These are phyloP conservation scores for Cystoisospora suis DNA, from an alignment of 169 alveolate species.

Conservation along the genomic window DNA sequence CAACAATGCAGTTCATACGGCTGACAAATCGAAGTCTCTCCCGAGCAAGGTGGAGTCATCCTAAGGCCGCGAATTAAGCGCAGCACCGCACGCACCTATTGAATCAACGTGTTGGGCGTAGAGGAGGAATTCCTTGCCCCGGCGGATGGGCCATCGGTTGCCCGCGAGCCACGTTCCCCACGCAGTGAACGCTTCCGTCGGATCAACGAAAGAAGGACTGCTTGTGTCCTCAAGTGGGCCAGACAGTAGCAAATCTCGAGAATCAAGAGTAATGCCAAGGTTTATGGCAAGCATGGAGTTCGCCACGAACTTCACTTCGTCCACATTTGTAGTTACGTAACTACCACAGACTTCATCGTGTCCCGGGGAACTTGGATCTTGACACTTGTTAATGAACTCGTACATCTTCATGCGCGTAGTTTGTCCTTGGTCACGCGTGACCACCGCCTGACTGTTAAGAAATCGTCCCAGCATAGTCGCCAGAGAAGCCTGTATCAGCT, in stretches of 20 bases:
- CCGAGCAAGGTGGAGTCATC: neutral
- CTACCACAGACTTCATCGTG: constrained; percentile 54
- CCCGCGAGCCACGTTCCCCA: constrained; percentile 19
- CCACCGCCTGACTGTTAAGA: constrained; percentile 32
- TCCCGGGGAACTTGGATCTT: neutral
- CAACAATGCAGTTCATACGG: neutral
- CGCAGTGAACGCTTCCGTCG: neutral
- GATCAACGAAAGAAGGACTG: neutral
- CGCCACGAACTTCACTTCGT: constrained; percentile 22
- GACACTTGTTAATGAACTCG: constrained; percentile 43
- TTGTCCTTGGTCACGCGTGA: constrained; percentile 29
- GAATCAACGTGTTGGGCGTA: neutral
- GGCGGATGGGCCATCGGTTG: neutral
- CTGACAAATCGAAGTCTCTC: neutral
- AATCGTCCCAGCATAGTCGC: constrained; percentile 17
- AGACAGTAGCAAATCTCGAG: constrained; percentile 24
- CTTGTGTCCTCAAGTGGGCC: neutral
- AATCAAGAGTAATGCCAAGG: constrained; percentile 15
- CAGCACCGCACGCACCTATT: neutral
- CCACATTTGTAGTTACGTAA: constrained; percentile 42
- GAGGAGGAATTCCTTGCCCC: neutral
- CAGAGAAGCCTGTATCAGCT: neutral
- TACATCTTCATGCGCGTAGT: constrained; percentile 37
- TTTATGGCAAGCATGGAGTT: constrained; percentile 39
- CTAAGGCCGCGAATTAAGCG: neutral